A percentile compares a stretch with the other conserved stretches of the same genome.
Evolutionary conservation across 306 rosid species (phyloP).

Genomic region (Trifolium pratense): DNA sequence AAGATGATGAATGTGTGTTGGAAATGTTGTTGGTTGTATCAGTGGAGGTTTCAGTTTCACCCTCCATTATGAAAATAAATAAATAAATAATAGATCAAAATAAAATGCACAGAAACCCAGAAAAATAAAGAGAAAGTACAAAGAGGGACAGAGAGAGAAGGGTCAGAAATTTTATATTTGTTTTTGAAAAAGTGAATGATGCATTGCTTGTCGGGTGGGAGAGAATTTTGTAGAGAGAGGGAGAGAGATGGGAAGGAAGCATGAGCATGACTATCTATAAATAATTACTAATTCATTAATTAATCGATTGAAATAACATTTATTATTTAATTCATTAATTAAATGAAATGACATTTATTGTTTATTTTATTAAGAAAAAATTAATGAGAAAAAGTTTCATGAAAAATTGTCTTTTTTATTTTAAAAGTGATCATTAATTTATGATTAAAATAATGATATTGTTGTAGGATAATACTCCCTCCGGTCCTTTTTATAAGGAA

Average conservation of each 20-base stretch:
- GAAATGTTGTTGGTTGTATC: slow-evolving; percentile 49
- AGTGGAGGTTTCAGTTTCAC: slow-evolving; percentile 40
- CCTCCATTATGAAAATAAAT: slow-evolving; percentile 58
- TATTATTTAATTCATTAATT: too few relatives aligned
- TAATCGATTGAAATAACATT: too few relatives aligned
- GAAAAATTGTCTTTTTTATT: too few relatives aligned
- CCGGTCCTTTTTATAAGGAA: too few relatives aligned
- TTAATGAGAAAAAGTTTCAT: too few relatives aligned
- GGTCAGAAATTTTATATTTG: background rate
- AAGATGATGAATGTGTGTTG: slow-evolving; percentile 30
- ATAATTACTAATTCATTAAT: background rate
- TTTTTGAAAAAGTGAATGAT: slow-evolving; percentile 48
- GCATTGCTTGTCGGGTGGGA: slow-evolving; percentile 74
- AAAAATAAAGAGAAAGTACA: slow-evolving; percentile 17
- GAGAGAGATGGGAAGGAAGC: slow-evolving; percentile 20
- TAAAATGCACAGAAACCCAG: slow-evolving; percentile 65
- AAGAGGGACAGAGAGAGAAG: slow-evolving; percentile 14
- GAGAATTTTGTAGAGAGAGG: slow-evolving; percentile 49
- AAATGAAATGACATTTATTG: too few relatives aligned
- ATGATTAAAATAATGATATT: too few relatives aligned
- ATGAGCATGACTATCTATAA: slow-evolving; percentile 34
- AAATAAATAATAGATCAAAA: slow-evolving; percentile 71
- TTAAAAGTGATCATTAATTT: too few relatives aligned
- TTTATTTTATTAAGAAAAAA: too few relatives aligned
- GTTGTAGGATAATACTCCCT: background rate